These are phyloP conservation scores for Cryptosporidium canis DNA, from an alignment of 169 alveolate species.

Conservation along the genomic window DNA sequence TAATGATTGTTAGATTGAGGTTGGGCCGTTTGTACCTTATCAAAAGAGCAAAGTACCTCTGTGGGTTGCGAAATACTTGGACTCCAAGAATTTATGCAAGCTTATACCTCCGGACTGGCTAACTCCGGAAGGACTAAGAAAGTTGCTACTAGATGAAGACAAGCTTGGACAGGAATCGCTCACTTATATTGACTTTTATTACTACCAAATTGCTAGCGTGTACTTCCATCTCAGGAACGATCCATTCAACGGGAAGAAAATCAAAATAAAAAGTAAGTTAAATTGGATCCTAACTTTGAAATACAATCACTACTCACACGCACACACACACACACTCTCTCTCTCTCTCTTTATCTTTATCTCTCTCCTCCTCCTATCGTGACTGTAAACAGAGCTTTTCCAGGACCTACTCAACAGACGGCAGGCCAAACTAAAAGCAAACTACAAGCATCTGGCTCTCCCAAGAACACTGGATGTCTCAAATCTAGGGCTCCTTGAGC, in stretches of 20 bases:
- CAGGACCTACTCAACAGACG: constrained; percentile 49
- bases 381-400: constrained; percentile 40
- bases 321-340: too few relatives aligned
- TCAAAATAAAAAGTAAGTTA: constrained; percentile 48
- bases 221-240: constrained; percentile 39
- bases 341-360: neutral
- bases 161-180: constrained; percentile 10
- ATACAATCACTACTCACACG: too few relatives aligned
- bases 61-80: constrained; percentile 58
- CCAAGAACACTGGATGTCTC: constrained; percentile 38
- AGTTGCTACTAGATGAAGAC: constrained; percentile 22
- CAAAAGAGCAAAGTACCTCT: constrained; percentile 59
- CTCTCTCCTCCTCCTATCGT: neutral
- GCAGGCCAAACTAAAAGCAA: constrained; percentile 50
- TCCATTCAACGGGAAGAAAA: constrained; percentile 62
- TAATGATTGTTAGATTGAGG: constrained; percentile 12
- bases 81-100: constrained; percentile 32
- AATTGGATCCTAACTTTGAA: too few relatives aligned
- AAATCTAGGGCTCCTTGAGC: constrained; percentile 31
- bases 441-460: constrained; percentile 9
- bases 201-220: constrained; percentile 38
- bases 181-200: constrained; percentile 11
- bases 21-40: constrained; percentile 61
- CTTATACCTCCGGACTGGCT: constrained; percentile 63
- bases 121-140: constrained; percentile 54